These are phyloP conservation scores for Fusarium guadeloupense DNA, from an alignment of 2,329 filamentous ascomycete genomes.

Conservation along the genomic window DNA sequence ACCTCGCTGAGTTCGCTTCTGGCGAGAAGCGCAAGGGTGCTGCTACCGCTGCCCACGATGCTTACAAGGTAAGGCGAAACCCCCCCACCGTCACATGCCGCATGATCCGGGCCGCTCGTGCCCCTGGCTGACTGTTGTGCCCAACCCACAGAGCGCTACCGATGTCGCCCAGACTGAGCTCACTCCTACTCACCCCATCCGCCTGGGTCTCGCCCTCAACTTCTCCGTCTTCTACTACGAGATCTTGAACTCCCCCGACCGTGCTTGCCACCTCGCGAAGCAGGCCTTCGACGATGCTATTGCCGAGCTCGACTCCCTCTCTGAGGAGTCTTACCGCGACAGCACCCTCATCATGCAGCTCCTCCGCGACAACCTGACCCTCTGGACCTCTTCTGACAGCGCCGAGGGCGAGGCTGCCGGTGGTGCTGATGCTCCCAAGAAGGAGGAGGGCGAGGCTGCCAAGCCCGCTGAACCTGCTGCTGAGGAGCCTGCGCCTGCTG, in stretches of 20 bases:
- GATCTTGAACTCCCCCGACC: slow-evolving; percentile 98
- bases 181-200: slow-evolving; percentile 96
- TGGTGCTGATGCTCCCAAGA: slow-evolving; percentile 65
- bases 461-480: slow-evolving; percentile 52
- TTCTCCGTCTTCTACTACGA: slow-evolving; percentile 99
- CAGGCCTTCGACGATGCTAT: slow-evolving; percentile 99
- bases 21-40: slow-evolving; percentile 92
- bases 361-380: slow-evolving; percentile 95
- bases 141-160: slow-evolving; percentile 80
- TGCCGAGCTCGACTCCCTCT: slow-evolving; percentile 96
- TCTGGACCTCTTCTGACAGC: slow-evolving; percentile 95
- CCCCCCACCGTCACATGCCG: slow-evolving; percentile 40
- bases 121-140: slow-evolving; percentile 24
- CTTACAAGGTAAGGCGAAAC: slow-evolving; percentile 83
- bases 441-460: slow-evolving; percentile 65
- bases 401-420: slow-evolving; percentile 76
- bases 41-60: slow-evolving; percentile 88
- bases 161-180: slow-evolving; percentile 98
- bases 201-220: slow-evolving; percentile 96
- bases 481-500: slow-evolving; percentile 55
- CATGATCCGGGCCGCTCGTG: slow-evolving; percentile 38
- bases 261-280: slow-evolving; percentile 98
- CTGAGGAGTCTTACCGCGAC: slow-evolving; percentile 98
- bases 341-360: slow-evolving; percentile 99
- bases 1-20: slow-evolving; percentile 91